Percentiles rank a stretch among this genome's conserved stretches.
These are phyloP conservation scores for Puccinia horiana DNA, from an alignment of 1,284 basidiomycete genomes.

Conservation along the genomic window DNA sequence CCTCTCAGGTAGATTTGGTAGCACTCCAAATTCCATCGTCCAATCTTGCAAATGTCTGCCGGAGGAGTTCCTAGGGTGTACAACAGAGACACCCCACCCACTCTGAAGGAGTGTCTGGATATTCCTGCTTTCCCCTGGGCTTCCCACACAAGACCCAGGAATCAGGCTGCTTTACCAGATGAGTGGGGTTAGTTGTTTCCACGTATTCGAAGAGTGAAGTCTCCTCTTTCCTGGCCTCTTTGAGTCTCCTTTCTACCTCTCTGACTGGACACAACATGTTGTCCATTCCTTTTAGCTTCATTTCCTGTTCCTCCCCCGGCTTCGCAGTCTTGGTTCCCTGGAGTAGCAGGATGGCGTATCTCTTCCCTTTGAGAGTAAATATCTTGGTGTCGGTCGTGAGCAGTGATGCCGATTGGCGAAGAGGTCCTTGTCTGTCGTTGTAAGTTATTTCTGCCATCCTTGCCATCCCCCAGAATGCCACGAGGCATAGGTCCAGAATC, in stretches of 20 bases:
- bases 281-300: not conserved
- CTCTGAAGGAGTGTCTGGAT: not conserved
- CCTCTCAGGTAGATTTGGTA: not conserved
- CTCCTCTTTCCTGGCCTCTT: not conserved
- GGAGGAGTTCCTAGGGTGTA: not conserved
- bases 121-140: not conserved
- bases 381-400: too few species aligned
- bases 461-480: not conserved
- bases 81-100: not conserved
- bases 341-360: too few species aligned
- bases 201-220: too few species aligned
- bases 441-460: too few species aligned
- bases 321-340: not conserved
- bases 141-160: not conserved
- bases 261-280: not conserved
- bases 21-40: not conserved
- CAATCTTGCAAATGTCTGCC: not conserved
- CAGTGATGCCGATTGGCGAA: too few species aligned
- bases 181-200: not conserved
- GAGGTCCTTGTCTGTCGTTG: too few species aligned
- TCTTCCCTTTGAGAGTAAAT: too few species aligned
- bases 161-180: not conserved
- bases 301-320: not conserved
- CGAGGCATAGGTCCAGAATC: too few species aligned
- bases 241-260: too few species aligned